phyloP scores from a whole-genome alignment of 176 grass and related monocot species.

The Avena insularis region DNA sequence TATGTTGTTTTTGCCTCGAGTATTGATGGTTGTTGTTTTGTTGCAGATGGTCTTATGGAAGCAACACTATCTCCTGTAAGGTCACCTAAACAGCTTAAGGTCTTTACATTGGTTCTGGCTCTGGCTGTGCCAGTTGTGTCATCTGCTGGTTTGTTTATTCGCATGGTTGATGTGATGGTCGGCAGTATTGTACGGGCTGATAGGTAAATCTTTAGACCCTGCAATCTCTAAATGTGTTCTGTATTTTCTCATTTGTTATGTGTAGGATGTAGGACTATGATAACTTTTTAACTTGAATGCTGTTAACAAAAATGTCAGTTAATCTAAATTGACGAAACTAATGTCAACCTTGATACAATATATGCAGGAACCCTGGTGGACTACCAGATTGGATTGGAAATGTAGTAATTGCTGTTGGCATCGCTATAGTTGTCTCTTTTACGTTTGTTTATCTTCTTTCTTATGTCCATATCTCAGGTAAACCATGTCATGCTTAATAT shows the following conservation, averaged over 20 bases:
- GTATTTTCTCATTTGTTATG: conserved; percentile 11
- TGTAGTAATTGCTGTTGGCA: conserved; percentile 66
- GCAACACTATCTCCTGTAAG: conserved; percentile 80
- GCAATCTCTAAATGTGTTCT: conserved; percentile 14
- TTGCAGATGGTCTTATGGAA: conserved; percentile 94
- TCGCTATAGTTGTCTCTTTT: conserved; percentile 69
- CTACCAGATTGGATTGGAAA: conserved; percentile 85
- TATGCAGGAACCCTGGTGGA: conserved; percentile 81
- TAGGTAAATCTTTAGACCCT: conserved; percentile 60
- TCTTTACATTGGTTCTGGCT: conserved; percentile 79
- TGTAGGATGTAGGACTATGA: background rate
- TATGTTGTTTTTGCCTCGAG: conserved; percentile 24
- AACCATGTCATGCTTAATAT: conserved; percentile 40
- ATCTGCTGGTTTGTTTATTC: conserved; percentile 75
- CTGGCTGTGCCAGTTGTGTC: conserved; percentile 66
- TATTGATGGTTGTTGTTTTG: conserved; percentile 40
- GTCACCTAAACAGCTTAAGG: conserved; percentile 87
- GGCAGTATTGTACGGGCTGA: conserved; percentile 76
- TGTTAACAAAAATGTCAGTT: background rate
- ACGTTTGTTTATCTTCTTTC: conserved; percentile 94
- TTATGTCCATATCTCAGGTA: conserved; percentile 94
- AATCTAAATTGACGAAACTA: conserved; percentile 36
- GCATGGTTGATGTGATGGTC: conserved; percentile 69
- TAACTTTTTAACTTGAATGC: conserved; percentile 11
- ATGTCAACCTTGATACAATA: conserved; percentile 33